Percentiles rank a stretch among this genome's conserved stretches.
These are phyloP conservation scores for Sugiyamaella valdiviana DNA, from an alignment of 805 yeast species.

Conservation along the genomic window DNA sequence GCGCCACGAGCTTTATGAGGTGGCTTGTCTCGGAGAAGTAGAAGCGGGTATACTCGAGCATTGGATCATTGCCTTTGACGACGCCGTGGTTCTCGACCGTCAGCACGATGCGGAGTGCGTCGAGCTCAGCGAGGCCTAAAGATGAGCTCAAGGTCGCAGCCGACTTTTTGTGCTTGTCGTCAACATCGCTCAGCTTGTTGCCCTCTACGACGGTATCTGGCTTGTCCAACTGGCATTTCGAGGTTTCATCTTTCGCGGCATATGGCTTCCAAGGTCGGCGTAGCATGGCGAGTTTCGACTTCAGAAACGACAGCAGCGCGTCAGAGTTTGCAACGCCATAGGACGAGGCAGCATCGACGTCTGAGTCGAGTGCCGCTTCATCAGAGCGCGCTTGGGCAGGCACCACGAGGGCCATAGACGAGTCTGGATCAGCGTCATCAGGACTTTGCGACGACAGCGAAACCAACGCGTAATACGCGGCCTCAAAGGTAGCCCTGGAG, in stretches of 20 bases:
- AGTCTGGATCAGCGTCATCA: too few species aligned
- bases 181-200: slow-evolving; percentile 5
- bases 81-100: slow-evolving; percentile 13
- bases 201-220: background rate
- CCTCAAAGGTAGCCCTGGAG: slow-evolving; percentile 3
- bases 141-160: slow-evolving; percentile 12
- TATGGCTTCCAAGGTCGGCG: background rate
- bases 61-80: slow-evolving; percentile 6
- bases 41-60: slow-evolving; percentile 10
- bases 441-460: too few species aligned
- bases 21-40: slow-evolving; percentile 21
- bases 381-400: too few species aligned
- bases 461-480: slow-evolving; percentile 2
- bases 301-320: background rate
- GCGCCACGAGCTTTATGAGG: slow-evolving; percentile 13
- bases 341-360: too few species aligned
- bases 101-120: slow-evolving; percentile 15
- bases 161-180: slow-evolving; percentile 9
- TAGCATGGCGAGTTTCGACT: background rate
- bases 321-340: background rate
- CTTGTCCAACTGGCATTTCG: background rate
- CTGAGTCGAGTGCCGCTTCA: too few species aligned
- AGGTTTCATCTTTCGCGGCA: background rate
- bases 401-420: too few species aligned
- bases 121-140: slow-evolving; percentile 14